A percentile compares a stretch with the other conserved stretches of the same genome.
Evolutionary conservation across 139 green algal genomes (phyloP).

Genomic region (Coelastrella sp.): DNA sequence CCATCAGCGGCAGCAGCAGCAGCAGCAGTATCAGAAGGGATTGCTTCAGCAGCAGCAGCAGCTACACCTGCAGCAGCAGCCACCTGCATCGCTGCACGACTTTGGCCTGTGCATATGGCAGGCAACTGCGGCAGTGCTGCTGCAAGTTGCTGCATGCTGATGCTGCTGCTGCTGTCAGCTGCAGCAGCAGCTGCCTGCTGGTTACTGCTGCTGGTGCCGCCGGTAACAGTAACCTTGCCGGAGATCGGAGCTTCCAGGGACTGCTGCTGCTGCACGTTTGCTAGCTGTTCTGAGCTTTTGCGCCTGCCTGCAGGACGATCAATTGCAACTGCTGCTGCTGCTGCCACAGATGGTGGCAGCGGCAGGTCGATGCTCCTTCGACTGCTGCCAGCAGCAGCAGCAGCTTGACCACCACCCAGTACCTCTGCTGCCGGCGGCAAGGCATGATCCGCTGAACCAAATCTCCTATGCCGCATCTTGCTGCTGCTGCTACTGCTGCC

Average conservation of each 20-base stretch:
- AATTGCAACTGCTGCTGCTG: neutral
- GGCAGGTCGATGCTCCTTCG: neutral
- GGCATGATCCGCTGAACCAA: neutral
- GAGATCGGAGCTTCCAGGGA: neutral
- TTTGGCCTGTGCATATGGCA: too few species aligned
- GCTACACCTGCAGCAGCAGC: neutral
- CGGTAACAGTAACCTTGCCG: neutral
- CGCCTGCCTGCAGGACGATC: neutral
- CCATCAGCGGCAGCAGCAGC: neutral
- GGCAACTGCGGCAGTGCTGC: neutral
- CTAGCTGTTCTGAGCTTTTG: neutral
- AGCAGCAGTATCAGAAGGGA: neutral
- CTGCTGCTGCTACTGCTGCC: neutral
- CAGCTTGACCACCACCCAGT: neutral
- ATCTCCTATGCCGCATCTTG: neutral
- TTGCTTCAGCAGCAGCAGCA: neutral
- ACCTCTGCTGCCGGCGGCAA: neutral
- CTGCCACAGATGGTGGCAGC: neutral
- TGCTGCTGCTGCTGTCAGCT: neutral
- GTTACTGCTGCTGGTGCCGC: neutral
- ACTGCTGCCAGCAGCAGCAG: constrained; percentile 15
- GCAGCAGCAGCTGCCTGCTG: constrained; percentile 19
- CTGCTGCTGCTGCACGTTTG: neutral
- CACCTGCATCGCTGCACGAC: too few species aligned
- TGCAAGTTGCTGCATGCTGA: neutral